phyloP scores from a whole-genome alignment of 73 alveolate species.

The Paramecium sonneborni region DNA sequence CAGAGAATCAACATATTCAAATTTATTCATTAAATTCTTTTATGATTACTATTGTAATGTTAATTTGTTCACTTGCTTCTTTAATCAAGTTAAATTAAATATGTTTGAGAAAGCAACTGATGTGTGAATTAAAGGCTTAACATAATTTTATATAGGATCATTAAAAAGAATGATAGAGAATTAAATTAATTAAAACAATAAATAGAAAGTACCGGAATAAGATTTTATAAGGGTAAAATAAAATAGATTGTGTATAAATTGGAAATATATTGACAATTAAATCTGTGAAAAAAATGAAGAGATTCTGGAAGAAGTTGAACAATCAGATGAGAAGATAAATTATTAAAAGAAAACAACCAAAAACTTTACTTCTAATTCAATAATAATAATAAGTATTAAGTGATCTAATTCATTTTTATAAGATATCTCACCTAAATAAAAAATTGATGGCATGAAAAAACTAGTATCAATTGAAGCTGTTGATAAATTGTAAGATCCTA shows the following conservation, averaged over 20 bases:
- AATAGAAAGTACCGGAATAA: background rate
- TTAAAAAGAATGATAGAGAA: background rate
- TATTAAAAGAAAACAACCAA: slow-evolving; percentile 10
- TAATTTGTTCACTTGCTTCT: too few relatives aligned
- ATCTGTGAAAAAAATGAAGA: background rate
- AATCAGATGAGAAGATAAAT: background rate
- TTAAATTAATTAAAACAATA: background rate
- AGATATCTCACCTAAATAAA: too few relatives aligned
- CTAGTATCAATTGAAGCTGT: too few relatives aligned
- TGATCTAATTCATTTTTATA: too few relatives aligned
- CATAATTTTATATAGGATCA: background rate
- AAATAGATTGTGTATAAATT: slow-evolving; percentile 11
- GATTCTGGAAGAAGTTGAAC: background rate
- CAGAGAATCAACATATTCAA: background rate
- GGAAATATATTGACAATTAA: background rate
- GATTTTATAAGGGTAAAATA: background rate
- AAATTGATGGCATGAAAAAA: too few relatives aligned
- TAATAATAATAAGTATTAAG: too few relatives aligned
- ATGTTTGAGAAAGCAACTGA: background rate
- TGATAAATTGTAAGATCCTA: too few relatives aligned
- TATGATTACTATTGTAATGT: too few relatives aligned
- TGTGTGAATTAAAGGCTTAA: background rate
- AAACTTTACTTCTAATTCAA: too few relatives aligned
- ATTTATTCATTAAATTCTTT: background rate
- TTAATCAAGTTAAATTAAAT: background rate